Percentiles rank a stretch among this genome's conserved stretches.
Evolutionary conservation across 768 basidiomycete genomes (phyloP).

Genomic region (Amanita jacksonii): DNA sequence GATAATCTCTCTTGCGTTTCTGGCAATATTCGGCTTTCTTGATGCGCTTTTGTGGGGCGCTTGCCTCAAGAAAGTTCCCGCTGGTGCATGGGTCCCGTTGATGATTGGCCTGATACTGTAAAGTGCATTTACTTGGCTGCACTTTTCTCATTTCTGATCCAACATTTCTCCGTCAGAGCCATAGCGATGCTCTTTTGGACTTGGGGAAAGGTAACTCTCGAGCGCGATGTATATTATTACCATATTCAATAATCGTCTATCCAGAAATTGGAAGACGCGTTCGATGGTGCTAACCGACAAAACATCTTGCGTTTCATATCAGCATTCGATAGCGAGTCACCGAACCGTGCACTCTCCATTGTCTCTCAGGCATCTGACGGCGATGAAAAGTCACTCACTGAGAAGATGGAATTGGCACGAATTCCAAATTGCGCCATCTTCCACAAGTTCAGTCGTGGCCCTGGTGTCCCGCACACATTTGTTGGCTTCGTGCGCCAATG

Average conservation of each 20-base stretch:
- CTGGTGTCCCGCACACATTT: conserved; percentile 58
- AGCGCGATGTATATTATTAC: not conserved
- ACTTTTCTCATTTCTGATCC: no score
- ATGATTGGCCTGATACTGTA: conserved; percentile 44
- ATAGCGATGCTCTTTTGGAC: conserved; percentile 60
- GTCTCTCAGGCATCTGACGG: conserved; percentile 9
- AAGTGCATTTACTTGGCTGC: no score
- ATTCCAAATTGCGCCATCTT: conserved; percentile 49
- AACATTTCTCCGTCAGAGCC: no score
- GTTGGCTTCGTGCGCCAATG: conserved; percentile 55
- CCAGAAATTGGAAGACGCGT: conserved; percentile 48
- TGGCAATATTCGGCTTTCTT: conserved; percentile 51
- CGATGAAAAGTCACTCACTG: conserved; percentile 13
- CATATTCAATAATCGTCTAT: conserved; percentile 1
- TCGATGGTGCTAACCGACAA: conserved; percentile 47
- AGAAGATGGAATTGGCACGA: conserved; percentile 22
- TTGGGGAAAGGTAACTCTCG: conserved; percentile 41
- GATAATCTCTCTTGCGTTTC: conserved; percentile 33
- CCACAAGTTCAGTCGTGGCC: conserved; percentile 44
- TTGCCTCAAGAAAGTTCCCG: conserved; percentile 47
- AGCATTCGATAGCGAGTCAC: conserved; percentile 16
- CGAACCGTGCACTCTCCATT: conserved; percentile 11
- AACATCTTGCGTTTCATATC: conserved; percentile 48
- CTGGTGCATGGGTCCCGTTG: conserved; percentile 62
- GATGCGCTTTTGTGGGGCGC: conserved; percentile 62